Evolutionary conservation across 1,284 basidiomycete genomes (phyloP).

Genomic region (Gymnopus androsaceus): DNA sequence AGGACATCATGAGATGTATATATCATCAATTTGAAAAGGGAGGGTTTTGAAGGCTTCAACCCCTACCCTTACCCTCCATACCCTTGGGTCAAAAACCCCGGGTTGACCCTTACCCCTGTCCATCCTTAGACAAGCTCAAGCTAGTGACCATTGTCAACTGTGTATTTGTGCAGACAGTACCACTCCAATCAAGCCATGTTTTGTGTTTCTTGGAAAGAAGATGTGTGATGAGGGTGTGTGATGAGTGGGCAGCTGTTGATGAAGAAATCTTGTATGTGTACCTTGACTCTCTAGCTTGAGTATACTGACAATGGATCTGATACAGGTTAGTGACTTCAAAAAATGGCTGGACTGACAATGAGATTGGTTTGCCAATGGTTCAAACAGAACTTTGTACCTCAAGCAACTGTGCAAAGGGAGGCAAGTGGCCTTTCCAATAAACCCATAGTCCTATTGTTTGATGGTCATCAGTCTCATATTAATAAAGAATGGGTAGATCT

Average conservation of each 20-base stretch:
- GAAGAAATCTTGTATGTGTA: constrained; percentile 20
- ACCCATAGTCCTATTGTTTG: constrained; percentile 13
- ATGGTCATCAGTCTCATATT: constrained; percentile 37
- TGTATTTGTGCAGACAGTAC: constrained; percentile 32
- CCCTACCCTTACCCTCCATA: too few species aligned
- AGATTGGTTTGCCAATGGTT: constrained; percentile 36
- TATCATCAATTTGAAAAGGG: too few species aligned
- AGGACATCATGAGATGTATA: too few species aligned
- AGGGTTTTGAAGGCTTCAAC: too few species aligned
- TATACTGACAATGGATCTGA: not conserved
- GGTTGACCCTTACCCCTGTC: constrained; percentile 23
- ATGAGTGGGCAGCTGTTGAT: constrained; percentile 28
- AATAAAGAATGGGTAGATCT: constrained; percentile 27
- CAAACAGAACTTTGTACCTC: constrained; percentile 34
- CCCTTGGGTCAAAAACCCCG: too few species aligned
- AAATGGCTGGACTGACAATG: constrained; percentile 44
- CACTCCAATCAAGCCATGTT: constrained; percentile 24
- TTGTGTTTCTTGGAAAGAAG: constrained; percentile 33
- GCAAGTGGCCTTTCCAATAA: constrained; percentile 17
- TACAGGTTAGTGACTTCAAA: constrained; percentile 21
- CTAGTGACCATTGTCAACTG: constrained; percentile 36
- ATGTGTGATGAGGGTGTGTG: too few species aligned
- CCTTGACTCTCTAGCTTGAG: not conserved
- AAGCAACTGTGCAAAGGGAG: constrained; percentile 18
- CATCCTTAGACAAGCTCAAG: constrained; percentile 30